These are phyloP conservation scores for Blepharisma japonicum DNA, from an alignment of 73 alveolate species.

Conservation along the genomic window DNA sequence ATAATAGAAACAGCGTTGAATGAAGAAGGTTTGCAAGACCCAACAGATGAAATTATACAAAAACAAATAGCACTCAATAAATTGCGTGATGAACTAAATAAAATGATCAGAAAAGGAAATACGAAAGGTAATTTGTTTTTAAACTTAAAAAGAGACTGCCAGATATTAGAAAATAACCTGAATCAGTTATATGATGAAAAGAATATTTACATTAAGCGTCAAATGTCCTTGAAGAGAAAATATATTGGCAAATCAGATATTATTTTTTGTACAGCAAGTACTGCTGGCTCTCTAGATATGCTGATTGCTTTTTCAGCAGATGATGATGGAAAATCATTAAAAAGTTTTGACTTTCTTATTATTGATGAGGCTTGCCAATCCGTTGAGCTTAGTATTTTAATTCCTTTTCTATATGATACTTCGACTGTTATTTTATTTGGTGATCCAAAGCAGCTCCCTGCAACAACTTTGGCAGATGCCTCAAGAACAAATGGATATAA, in stretches of 20 bases:
- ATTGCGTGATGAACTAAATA: neutral
- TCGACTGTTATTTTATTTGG: constrained; percentile 62
- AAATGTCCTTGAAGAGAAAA: too few species aligned
- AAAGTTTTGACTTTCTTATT: constrained; percentile 59
- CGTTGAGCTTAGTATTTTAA: constrained; percentile 55
- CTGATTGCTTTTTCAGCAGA: constrained; percentile 35
- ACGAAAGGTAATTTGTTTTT: neutral
- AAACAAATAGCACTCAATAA: neutral
- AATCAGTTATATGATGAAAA: too few species aligned
- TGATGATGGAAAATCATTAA: constrained; percentile 29
- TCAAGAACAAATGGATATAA: constrained; percentile 48
- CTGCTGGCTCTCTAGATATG: constrained; percentile 33
- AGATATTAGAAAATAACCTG: neutral
- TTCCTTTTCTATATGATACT: constrained; percentile 59
- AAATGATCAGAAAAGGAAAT: neutral
- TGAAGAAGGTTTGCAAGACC: constrained; percentile 27
- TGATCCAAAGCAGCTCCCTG: constrained; percentile 70
- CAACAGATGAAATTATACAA: neutral
- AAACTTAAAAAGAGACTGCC: neutral
- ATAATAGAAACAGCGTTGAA: neutral
- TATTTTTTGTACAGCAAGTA: constrained; percentile 63
- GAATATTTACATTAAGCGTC: too few species aligned
- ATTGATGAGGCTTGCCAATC: constrained; percentile 77
- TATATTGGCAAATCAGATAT: constrained; percentile 47
- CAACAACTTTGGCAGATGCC: constrained; percentile 51